These are phyloP conservation scores for Helicostylum pulchrum DNA, from an alignment of 192 early-diverging fungal genomes.

Conservation along the genomic window DNA sequence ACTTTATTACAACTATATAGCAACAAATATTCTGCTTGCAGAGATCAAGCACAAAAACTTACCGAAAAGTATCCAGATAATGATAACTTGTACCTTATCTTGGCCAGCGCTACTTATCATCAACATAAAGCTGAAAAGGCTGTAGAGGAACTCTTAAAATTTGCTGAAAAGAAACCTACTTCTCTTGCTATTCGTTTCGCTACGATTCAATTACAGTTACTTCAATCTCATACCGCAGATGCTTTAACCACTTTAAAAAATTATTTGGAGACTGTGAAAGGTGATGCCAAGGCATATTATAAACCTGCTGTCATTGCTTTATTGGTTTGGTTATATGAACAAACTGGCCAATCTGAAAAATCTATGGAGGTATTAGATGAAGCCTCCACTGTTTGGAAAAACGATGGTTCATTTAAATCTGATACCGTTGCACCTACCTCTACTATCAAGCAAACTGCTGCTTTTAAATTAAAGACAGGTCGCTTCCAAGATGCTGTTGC, in stretches of 20 bases:
- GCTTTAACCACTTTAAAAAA: slow-evolving; percentile 48
- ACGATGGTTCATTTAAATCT: slow-evolving; percentile 19
- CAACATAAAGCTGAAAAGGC: slow-evolving; percentile 59
- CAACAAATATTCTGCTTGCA: slow-evolving; percentile 52
- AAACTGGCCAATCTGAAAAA: slow-evolving; percentile 56
- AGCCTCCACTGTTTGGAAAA: slow-evolving; percentile 59
- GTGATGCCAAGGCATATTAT: slow-evolving; percentile 31
- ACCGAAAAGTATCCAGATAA: slow-evolving; percentile 59
- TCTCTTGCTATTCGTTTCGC: slow-evolving; percentile 61
- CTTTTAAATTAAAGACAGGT: slow-evolving; percentile 61
- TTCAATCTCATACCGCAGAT: slow-evolving; percentile 42
- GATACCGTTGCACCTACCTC: slow-evolving; percentile 18
- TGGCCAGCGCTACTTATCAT: slow-evolving; percentile 49
- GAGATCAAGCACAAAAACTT: slow-evolving; percentile 48
- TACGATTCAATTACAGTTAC: slow-evolving; percentile 56
- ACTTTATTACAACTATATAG: slow-evolving; percentile 52
- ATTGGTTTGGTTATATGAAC: slow-evolving; percentile 68
- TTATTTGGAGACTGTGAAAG: slow-evolving; percentile 38
- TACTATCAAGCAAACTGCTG: slow-evolving; percentile 62
- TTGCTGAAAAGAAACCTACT: slow-evolving; percentile 32
- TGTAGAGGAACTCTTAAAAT: slow-evolving; percentile 51
- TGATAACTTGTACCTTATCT: slow-evolving; percentile 54
- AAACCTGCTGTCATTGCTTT: slow-evolving; percentile 66
- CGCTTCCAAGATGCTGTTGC: slow-evolving; percentile 59
- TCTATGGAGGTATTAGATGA: slow-evolving; percentile 55